phyloP scores from a whole-genome alignment of 331 rosid species.

The Cydonia oblonga region DNA sequence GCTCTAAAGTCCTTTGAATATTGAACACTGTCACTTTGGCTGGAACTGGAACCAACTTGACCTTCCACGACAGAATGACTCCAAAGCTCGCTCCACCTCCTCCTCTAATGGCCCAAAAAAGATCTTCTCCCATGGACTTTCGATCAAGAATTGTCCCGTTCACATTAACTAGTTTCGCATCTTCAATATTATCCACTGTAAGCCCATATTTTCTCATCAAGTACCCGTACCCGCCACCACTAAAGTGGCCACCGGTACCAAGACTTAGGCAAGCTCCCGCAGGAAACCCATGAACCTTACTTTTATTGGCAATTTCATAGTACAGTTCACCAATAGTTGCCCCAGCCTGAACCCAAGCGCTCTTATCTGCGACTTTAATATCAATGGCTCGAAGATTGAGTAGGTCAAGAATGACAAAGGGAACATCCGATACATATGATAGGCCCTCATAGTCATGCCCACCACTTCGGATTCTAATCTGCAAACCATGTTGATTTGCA shows the following conservation, averaged over 20 bases:
- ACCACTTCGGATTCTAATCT: neutral
- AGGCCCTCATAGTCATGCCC: neutral
- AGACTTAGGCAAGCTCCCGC: neutral
- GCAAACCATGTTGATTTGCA: neutral
- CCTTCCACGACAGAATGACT: neutral
- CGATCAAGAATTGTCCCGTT: neutral
- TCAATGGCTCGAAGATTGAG: neutral
- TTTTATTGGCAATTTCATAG: neutral
- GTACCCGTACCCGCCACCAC: neutral
- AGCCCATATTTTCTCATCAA: constrained; percentile 8
- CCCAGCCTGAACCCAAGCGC: neutral
- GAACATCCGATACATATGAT: neutral
- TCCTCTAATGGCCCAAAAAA: constrained; percentile 11
- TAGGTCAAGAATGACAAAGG: neutral
- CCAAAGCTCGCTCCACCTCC: constrained; percentile 12
- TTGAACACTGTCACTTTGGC: neutral
- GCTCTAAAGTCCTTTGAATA: neutral
- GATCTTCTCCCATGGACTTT: constrained; percentile 1
- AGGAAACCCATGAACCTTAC: neutral
- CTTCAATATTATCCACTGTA: neutral
- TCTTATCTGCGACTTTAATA: neutral
- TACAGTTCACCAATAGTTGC: neutral
- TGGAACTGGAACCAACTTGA: neutral
- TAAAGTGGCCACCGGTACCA: neutral
- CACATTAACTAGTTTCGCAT: neutral